A percentile compares a stretch with the other conserved stretches of the same genome.
Evolutionary conservation across 2,329 filamentous ascomycete genomes (phyloP).

Genomic region (Cryphonectria parasitica): DNA sequence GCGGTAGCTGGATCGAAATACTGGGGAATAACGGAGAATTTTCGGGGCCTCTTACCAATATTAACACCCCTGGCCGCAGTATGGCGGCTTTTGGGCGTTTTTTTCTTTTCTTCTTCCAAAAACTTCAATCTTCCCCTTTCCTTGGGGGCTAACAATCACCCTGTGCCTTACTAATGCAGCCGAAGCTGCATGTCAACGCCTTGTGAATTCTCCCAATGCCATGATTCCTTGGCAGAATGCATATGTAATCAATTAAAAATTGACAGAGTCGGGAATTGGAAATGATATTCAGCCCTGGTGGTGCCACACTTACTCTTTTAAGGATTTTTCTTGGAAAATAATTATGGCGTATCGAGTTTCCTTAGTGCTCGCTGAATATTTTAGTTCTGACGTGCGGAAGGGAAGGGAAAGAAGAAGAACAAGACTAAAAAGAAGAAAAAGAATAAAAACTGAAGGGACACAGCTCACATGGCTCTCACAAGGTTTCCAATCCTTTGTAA

Average conservation of each 20-base stretch:
- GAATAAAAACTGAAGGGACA: background rate
- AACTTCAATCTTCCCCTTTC: background rate
- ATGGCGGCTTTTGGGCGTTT: background rate
- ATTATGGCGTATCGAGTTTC: background rate
- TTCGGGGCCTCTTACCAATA: background rate
- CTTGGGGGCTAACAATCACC: background rate
- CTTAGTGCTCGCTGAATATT: background rate
- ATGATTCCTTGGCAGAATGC: background rate
- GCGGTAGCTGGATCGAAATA: background rate
- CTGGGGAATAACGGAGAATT: background rate
- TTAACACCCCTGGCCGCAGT: background rate
- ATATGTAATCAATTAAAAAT: constrained; percentile 10
- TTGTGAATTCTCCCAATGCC: background rate
- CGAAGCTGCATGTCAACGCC: background rate
- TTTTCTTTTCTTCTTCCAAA: too few relatives aligned
- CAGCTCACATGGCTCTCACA: background rate
- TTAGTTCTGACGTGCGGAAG: background rate
- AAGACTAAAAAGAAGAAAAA: background rate
- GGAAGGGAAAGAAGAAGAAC: background rate
- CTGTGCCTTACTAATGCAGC: constrained; percentile 2
- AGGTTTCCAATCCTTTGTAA: background rate
- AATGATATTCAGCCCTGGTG: background rate
- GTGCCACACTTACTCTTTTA: background rate
- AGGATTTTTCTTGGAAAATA: background rate
- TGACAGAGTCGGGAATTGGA: background rate